Base-by-base conservation (phyloP, 2,329 filamentous ascomycete species). In the Plenodomus lindquistii region DNA sequence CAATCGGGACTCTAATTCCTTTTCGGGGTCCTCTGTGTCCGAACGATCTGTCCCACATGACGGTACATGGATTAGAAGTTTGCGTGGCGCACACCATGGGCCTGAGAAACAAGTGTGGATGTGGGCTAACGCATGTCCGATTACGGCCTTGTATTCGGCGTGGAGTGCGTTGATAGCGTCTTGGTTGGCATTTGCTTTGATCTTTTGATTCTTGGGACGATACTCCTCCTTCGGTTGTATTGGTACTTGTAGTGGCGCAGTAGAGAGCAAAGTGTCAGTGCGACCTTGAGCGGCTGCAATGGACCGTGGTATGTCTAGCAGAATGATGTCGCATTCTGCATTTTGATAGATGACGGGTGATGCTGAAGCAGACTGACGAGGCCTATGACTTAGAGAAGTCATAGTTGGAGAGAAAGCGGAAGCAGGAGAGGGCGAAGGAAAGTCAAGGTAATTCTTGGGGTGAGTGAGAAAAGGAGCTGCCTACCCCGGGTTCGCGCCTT, bases 221-320 rank as follows among this genome's bases (percentile, higher is more conserved):
- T 57, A 51, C 20, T 64, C 57, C 46, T 84, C 80, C 2, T 78
- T 59, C 19, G 81, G 44, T 71, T 69, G 37, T 54, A 79, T 84
- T 2, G 83, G 81, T 11, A 57, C 48, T 36, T 74, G 50, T 2
- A 77, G 53, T 1, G 83, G 75, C 8, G 57, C 17, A 13, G 68
- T 74, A 7, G 82, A 85, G 19, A 78, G 50, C 62, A 76, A 60
- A 69, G 72, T 48, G 76, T 78, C 53, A 62, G 61, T 47, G 67
- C 73, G 73, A 27, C 79, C 77, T 70, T 91, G 88, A 16, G 82
- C 83, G 50, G 83, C 77, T 56, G 88, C 85, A 34, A 91, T 81
- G 1, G 88, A 89, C 16, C 77, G 75, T 19, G 88, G 87, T 38
- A 91, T 81, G 62, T 92, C 88, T 42, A 91, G 69, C 20, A 91